phyloP scores from a whole-genome alignment of 2,329 filamentous ascomycete genomes.

The Neocucurbitaria cava region DNA sequence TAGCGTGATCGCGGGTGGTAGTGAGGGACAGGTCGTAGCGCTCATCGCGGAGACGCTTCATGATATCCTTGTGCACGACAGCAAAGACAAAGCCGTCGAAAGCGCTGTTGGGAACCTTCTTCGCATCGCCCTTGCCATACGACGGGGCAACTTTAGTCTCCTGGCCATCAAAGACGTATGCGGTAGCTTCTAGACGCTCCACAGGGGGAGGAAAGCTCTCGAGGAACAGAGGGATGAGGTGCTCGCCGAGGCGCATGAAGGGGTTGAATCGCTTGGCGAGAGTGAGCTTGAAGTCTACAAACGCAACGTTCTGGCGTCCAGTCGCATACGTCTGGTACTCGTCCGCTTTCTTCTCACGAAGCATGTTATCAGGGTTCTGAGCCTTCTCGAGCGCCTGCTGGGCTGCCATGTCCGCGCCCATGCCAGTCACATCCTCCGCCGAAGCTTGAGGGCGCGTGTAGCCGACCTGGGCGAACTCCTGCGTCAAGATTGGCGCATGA shows the following conservation, averaged over 20 bases:
- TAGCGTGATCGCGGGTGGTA: slow-evolving; percentile 88
- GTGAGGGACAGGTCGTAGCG: slow-evolving; percentile 95
- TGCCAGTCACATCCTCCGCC: slow-evolving; percentile 53
- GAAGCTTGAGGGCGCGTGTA: slow-evolving; percentile 58
- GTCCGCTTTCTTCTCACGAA: slow-evolving; percentile 87
- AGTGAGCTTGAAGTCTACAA: slow-evolving; percentile 82
- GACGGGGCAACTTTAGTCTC: slow-evolving; percentile 77
- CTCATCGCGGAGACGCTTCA: slow-evolving; percentile 88
- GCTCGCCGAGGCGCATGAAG: slow-evolving; percentile 70
- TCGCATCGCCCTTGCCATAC: slow-evolving; percentile 67
- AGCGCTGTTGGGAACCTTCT: slow-evolving; percentile 66
- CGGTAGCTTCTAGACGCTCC: slow-evolving; percentile 77
- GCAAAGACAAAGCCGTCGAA: slow-evolving; percentile 96
- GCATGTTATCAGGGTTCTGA: slow-evolving; percentile 63
- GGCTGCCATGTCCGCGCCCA: slow-evolving; percentile 47
- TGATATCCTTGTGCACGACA: slow-evolving; percentile 91
- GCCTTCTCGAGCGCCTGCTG: slow-evolving; percentile 50
- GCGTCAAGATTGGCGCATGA: slow-evolving; percentile 73
- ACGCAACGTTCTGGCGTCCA: slow-evolving; percentile 90
- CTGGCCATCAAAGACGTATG: slow-evolving; percentile 91
- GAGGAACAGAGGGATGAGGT: slow-evolving; percentile 74
- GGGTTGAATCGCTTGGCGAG: slow-evolving; percentile 91
- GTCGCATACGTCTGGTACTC: slow-evolving; percentile 89
- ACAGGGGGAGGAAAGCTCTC: slow-evolving; percentile 74
- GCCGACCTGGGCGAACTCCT: slow-evolving; percentile 88